Conservation (phyloP, 768 basidiomycete species). For the Tricholoma hemisulphureum region DNA sequence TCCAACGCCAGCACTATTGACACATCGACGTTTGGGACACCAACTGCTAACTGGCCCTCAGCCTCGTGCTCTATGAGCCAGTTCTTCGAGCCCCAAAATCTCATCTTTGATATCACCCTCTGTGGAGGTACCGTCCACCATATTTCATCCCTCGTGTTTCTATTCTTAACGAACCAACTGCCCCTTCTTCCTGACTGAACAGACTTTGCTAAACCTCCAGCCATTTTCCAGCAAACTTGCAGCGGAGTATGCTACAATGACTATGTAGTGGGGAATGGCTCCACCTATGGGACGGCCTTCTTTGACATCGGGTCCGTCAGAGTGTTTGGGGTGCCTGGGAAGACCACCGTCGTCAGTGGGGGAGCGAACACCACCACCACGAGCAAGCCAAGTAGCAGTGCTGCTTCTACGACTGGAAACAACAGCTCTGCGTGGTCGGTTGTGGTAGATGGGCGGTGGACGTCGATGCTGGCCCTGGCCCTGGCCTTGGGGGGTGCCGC, state of each 20-base stretch:
- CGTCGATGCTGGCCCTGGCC: not conserved
- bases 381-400: slow-evolving; percentile 2
- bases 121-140: slow-evolving; percentile 46
- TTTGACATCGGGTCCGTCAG: slow-evolving; percentile 69
- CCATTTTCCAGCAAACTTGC: slow-evolving; percentile 61
- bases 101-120: slow-evolving; percentile 74
- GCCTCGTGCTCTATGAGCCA: slow-evolving; percentile 50
- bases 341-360: slow-evolving; percentile 21
- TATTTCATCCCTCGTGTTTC: slow-evolving; percentile 9
- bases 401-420: slow-evolving; percentile 3
- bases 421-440: not conserved
- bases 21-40: slow-evolving; percentile 60
- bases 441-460: not conserved
- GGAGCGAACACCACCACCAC: slow-evolving; percentile 7
- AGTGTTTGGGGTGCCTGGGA: slow-evolving; percentile 40
- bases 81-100: slow-evolving; percentile 61
- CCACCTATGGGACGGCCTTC: slow-evolving; percentile 63
- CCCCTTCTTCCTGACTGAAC: not conserved
- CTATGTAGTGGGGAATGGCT: slow-evolving; percentile 62
- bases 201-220: slow-evolving; percentile 52
- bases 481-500: not conserved
- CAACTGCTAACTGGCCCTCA: slow-evolving; percentile 66
- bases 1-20: slow-evolving; percentile 50
- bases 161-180: not conserved
- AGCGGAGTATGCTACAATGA: slow-evolving; percentile 66